A percentile compares a stretch with the other conserved stretches of the same genome.
phyloP scores from a whole-genome alignment of 1,284 basidiomycete species.

The Agroathelia rolfsii region DNA sequence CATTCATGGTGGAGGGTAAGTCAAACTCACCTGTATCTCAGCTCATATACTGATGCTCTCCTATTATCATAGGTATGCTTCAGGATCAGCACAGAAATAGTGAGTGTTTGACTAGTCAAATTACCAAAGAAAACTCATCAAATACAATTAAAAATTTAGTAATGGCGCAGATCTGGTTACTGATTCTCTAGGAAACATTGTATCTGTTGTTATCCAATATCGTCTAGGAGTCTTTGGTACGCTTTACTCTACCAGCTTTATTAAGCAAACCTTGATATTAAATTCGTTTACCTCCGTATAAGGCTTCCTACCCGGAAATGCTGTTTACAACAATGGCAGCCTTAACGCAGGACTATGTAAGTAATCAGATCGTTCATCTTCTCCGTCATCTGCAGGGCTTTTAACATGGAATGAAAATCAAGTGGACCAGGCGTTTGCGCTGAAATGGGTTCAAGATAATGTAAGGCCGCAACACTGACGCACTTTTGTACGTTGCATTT shows the following conservation, averaged over 20 bases:
- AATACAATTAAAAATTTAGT: too few species aligned
- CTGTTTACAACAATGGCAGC: conserved; percentile 17
- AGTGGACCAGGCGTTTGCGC: conserved; percentile 24
- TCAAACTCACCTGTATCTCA: background rate
- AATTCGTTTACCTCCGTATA: background rate
- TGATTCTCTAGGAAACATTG: conserved; percentile 17
- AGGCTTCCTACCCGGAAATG: conserved; percentile 21
- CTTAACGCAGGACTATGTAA: conserved; percentile 23
- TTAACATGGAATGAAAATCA: too few species aligned
- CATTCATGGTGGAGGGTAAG: conserved; percentile 29
- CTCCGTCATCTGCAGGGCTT: too few species aligned
- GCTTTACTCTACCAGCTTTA: background rate
- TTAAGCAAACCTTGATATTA: background rate
- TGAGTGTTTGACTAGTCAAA: too few species aligned
- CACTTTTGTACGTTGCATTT: too few species aligned
- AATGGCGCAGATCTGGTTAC: conserved; percentile 13
- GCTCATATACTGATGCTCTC: conserved; percentile 2
- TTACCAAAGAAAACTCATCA: too few species aligned
- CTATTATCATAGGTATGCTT: conserved; percentile 10
- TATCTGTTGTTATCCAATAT: conserved; percentile 31
- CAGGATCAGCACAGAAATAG: conserved; percentile 9
- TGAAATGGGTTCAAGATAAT: conserved; percentile 23
- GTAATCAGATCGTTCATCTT: conserved; percentile 6
- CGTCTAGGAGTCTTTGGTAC: conserved; percentile 32
- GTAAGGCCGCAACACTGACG: too few species aligned